These are phyloP conservation scores for Fusarium sp. DNA, from an alignment of 2,329 filamentous ascomycete genomes.

Conservation along the genomic window DNA sequence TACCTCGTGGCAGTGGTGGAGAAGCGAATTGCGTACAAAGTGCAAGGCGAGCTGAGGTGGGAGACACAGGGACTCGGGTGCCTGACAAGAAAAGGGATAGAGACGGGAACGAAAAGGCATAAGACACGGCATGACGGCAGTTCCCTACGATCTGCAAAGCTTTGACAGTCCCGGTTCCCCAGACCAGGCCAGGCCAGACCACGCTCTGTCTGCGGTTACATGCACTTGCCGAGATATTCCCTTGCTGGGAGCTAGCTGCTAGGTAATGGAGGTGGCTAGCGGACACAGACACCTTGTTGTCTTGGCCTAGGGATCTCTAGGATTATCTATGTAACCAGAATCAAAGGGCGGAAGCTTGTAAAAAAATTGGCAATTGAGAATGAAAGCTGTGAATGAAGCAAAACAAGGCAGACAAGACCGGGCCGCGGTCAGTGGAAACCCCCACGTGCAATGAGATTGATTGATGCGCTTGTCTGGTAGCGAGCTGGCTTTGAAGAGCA, in stretches of 20 bases:
- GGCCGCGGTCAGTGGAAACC: conserved; percentile 16
- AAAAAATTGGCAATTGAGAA: not conserved
- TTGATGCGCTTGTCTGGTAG: conserved; percentile 6
- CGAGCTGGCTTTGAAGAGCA: conserved; percentile 17
- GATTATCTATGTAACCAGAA: conserved; percentile 21
- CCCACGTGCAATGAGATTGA: conserved; percentile 18
- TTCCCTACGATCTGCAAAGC: conserved; percentile 42
- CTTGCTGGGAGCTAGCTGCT: conserved; percentile 36
- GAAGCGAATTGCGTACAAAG: conserved; percentile 2
- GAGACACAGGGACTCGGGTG: not conserved
- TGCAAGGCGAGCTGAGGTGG: conserved; percentile 5
- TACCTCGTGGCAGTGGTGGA: conserved; percentile 27
- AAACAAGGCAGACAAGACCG: conserved; percentile 14
- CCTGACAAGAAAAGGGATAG: conserved; percentile 3
- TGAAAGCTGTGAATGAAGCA: not conserved
- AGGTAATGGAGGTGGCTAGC: conserved; percentile 30
- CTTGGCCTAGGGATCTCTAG: conserved; percentile 15
- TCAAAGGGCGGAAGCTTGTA: conserved; percentile 9
- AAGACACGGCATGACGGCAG: conserved; percentile 21
- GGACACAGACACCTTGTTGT: conserved; percentile 4
- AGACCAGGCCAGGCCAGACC: conserved; percentile 6
- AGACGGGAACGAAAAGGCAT: conserved; percentile 15
- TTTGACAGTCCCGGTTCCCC: conserved; percentile 22
- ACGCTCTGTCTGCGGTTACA: conserved; percentile 8
- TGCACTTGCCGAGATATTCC: conserved; percentile 43